Percentiles rank a stretch among this genome's conserved stretches.
Conservation (phyloP, 495 filamentous ascomycete species). For the Daldinia childiae region DNA sequence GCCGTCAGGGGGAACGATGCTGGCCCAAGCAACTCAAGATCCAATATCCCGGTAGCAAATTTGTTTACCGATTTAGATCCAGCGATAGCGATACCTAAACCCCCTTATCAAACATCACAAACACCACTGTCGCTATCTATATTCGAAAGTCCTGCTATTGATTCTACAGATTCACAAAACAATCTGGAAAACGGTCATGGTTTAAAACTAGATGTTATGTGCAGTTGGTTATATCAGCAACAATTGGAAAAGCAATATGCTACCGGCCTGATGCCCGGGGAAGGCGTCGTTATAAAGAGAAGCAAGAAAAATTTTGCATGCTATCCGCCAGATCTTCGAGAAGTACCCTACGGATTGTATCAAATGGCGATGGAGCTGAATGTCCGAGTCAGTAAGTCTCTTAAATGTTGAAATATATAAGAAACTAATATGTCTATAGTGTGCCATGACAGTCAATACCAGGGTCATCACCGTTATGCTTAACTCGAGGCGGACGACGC, state of each 20-base stretch:
- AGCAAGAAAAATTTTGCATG: slow-evolving; percentile 62
- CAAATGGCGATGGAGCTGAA: slow-evolving; percentile 65
- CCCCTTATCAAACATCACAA: slow-evolving; percentile 6
- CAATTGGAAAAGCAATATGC: slow-evolving; percentile 68
- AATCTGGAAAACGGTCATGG: slow-evolving; percentile 55
- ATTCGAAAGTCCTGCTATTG: slow-evolving; percentile 25
- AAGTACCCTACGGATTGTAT: slow-evolving; percentile 58
- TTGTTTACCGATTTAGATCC: background rate
- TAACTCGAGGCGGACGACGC: slow-evolving; percentile 49
- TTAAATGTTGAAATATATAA: background rate
- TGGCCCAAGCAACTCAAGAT: background rate
- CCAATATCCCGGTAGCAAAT: background rate
- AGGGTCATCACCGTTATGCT: slow-evolving; percentile 66
- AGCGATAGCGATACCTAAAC: slow-evolving; percentile 19
- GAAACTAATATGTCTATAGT: slow-evolving; percentile 46
- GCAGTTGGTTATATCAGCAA: slow-evolving; percentile 68
- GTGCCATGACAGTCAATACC: slow-evolving; percentile 68
- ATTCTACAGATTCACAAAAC: slow-evolving; percentile 36
- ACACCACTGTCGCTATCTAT: slow-evolving; percentile 28
- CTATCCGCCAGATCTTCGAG: slow-evolving; percentile 62
- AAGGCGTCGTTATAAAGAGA: slow-evolving; percentile 71
- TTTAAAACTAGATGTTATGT: slow-evolving; percentile 67
- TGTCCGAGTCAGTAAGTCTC: slow-evolving; percentile 49
- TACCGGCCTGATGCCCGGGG: slow-evolving; percentile 59
- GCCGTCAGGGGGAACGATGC: background rate